A percentile compares a stretch with the other conserved stretches of the same genome.
Conservation (phyloP, 495 filamentous ascomycete genomes). For the Aspergillus ellipticus region DNA sequence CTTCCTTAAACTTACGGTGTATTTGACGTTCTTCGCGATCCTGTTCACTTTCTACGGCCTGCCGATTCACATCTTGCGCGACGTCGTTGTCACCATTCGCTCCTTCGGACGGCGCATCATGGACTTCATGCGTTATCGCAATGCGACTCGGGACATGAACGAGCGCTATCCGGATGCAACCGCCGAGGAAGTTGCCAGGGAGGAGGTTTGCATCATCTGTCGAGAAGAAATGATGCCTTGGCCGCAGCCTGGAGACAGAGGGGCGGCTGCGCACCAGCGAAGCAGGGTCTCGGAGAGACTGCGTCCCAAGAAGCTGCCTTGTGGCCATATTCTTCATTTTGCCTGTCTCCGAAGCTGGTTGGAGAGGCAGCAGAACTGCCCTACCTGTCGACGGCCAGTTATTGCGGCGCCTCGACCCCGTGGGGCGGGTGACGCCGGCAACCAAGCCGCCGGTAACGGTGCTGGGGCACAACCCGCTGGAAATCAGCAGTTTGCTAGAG, state of each 20-base stretch:
- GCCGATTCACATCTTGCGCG: conserved; percentile 93
- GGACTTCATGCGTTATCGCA: conserved; percentile 83
- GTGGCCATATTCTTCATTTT: conserved; percentile 92
- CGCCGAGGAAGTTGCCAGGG: conserved; percentile 73
- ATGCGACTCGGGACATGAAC: conserved; percentile 89
- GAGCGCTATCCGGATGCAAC: conserved; percentile 88
- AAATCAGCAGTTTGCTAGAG: conserved; percentile 28
- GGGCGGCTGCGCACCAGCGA: conserved; percentile 32
- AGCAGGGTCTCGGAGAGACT: conserved; percentile 67
- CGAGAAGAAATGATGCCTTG: conserved; percentile 90
- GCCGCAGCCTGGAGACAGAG: conserved; percentile 41
- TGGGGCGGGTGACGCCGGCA: conserved; percentile 22
- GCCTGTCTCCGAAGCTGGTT: conserved; percentile 94
- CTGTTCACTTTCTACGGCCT: conserved; percentile 90
- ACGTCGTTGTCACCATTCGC: conserved; percentile 87
- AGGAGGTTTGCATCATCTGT: conserved; percentile 96
- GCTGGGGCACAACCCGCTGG: conserved; percentile 28
- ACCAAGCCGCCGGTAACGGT: conserved; percentile 26
- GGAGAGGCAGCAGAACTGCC: conserved; percentile 96
- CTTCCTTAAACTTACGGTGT: conserved; percentile 84
- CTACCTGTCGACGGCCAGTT: conserved; percentile 86
- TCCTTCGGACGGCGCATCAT: conserved; percentile 84
- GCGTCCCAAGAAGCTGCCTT: conserved; percentile 92
- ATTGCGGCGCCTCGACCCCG: conserved; percentile 29
- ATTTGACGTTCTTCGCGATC: conserved; percentile 87